A percentile compares a stretch with the other conserved stretches of the same genome.
Conservation (phyloP, 2,329 filamentous ascomycete species). For the Trichoderma harzianum region DNA sequence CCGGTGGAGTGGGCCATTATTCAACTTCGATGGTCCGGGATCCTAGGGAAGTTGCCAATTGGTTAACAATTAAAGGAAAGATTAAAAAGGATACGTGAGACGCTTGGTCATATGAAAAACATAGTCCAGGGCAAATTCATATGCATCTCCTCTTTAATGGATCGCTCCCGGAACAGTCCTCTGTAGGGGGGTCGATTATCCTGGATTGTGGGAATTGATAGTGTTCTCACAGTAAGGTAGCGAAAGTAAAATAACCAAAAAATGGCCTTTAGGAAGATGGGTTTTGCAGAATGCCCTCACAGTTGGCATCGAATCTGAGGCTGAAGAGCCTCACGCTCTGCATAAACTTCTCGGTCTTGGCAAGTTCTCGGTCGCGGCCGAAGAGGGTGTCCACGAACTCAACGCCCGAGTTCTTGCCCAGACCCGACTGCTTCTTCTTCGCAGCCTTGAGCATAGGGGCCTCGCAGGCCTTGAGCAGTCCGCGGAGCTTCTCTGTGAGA, state of each 20-base stretch:
- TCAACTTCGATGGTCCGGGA: conserved; percentile 16
- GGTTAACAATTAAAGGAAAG: conserved; percentile 18
- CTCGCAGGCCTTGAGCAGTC: conserved; percentile 86
- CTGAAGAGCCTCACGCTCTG: conserved; percentile 83
- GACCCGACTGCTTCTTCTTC: conserved; percentile 63
- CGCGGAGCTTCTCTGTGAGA: conserved; percentile 79
- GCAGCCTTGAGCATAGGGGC: conserved; percentile 90
- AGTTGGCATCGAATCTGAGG: conserved; percentile 93
- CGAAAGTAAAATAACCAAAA: neutral
- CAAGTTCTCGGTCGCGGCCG: conserved; percentile 82
- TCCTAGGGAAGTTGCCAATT: conserved; percentile 17
- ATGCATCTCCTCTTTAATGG: conserved; percentile 15
- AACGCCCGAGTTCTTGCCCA: conserved; percentile 87
- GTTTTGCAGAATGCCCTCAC: conserved; percentile 75
- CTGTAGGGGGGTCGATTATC: conserved; percentile 1
- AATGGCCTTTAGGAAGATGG: conserved; percentile 49
- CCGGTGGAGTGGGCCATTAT: conserved; percentile 5
- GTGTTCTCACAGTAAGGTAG: neutral
- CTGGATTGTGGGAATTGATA: conserved; percentile 1
- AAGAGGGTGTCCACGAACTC: conserved; percentile 98
- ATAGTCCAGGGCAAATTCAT: conserved; percentile 13
- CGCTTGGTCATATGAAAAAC: neutral
- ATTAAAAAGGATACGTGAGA: conserved; percentile 19
- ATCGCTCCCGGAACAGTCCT: conserved; percentile 12
- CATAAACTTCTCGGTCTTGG: conserved; percentile 92